A percentile compares a stretch with the other conserved stretches of the same genome.
phyloP scores from a whole-genome alignment of 2,329 filamentous ascomycete species.

The Coleophoma eucalyptorum region DNA sequence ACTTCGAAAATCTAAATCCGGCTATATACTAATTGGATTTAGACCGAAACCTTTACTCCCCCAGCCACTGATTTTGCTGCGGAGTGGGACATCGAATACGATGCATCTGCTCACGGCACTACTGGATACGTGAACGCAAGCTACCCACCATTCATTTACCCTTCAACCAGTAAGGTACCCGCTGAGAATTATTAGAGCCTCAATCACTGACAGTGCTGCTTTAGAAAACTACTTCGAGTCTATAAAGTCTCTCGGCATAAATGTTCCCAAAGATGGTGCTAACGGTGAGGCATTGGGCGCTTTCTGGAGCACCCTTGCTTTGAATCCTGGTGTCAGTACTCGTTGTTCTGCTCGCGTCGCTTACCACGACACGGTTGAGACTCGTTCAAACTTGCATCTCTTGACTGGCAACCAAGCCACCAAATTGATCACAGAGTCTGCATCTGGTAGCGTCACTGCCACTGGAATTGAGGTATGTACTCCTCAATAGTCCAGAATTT shows the following conservation, averaged over 20 bases:
- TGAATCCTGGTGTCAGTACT: background rate
- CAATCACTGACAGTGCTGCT: background rate
- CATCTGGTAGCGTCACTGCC: background rate
- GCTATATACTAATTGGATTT: background rate
- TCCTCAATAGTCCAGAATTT: too few relatives aligned
- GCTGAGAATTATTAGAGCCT: background rate
- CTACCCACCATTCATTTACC: conserved; percentile 33
- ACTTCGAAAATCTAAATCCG: background rate
- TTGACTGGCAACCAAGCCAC: conserved; percentile 2
- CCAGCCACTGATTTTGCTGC: conserved; percentile 23
- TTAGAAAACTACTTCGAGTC: background rate
- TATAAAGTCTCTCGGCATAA: background rate
- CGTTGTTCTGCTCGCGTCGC: conserved; percentile 31
- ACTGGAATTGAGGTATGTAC: background rate
- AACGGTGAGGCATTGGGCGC: background rate
- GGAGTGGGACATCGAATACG: conserved; percentile 29
- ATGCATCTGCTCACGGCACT: conserved; percentile 28
- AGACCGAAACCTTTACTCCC: conserved; percentile 31
- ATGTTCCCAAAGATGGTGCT: background rate
- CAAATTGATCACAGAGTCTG: background rate
- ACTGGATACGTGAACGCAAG: conserved; percentile 33
- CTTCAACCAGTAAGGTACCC: conserved; percentile 22
- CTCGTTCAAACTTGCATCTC: conserved; percentile 16
- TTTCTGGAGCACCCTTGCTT: background rate
- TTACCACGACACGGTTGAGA: conserved; percentile 29